These are phyloP conservation scores for Aspergillus mulundensis DNA, from an alignment of 495 filamentous ascomycete genomes.

Conservation along the genomic window DNA sequence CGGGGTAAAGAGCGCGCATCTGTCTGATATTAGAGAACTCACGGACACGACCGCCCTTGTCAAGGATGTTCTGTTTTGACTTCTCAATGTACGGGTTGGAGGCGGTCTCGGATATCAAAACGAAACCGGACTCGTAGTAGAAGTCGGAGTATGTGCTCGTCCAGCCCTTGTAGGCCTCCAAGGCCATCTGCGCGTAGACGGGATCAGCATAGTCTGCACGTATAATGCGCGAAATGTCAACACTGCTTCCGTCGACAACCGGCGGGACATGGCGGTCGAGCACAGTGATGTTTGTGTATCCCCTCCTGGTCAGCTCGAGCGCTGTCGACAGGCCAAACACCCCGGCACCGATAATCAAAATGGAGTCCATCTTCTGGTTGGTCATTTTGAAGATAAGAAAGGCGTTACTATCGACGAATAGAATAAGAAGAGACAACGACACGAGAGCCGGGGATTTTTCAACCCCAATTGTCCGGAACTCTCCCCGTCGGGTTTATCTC, in stretches of 20 bases:
- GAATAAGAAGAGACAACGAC: neutral
- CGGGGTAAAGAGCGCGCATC: constrained; percentile 41
- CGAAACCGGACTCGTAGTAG: constrained; percentile 34
- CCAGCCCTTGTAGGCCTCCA: constrained; percentile 66
- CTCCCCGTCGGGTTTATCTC: neutral
- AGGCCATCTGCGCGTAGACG: constrained; percentile 59
- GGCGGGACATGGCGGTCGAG: constrained; percentile 56
- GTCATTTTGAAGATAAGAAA: neutral
- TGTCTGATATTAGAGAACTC: constrained; percentile 31
- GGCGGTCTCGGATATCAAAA: neutral
- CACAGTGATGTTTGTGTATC: constrained; percentile 53
- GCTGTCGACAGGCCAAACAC: constrained; percentile 67
- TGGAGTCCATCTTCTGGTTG: constrained; percentile 30
- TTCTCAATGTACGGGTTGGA: constrained; percentile 14
- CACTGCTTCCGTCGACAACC: constrained; percentile 58
- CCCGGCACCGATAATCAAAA: constrained; percentile 68
- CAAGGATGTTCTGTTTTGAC: constrained; percentile 37
- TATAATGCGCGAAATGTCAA: constrained; percentile 68
- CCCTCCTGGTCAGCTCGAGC: constrained; percentile 50
- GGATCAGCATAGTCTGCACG: constrained; percentile 69
- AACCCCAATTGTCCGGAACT: neutral
- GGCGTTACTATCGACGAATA: neutral
- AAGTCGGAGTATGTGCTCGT: constrained; percentile 31
- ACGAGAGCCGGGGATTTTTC: neutral
- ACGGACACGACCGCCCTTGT: constrained; percentile 32